Base-by-base conservation (phyloP, 768 basidiomycete species). In the Leccinum subgranulosum region DNA sequence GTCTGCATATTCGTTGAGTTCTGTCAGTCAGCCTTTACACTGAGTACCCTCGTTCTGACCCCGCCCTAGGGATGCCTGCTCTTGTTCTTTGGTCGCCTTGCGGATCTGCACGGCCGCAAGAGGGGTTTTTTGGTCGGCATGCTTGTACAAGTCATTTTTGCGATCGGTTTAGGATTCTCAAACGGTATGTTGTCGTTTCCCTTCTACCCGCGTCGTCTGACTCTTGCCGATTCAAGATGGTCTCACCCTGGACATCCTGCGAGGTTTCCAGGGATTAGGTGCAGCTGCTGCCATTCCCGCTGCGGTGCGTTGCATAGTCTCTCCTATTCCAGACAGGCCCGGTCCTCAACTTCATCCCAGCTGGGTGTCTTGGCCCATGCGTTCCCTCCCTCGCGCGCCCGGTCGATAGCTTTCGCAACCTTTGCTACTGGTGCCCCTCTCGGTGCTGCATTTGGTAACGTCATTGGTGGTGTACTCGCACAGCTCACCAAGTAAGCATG, bases 351-450 rank as follows among this genome's bases (percentile, higher is more conserved):
- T 17, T 21, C 15, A 48, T 45, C 21, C 2, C 59, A 91, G 84
- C 69, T 94, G 1, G 93, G 94, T 1, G 93, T 92, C 55, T 79
- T 96, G 33, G 93, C 94, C 0, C 80, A 87, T 48, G 76, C 85
- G 0, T 96, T 95, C 69, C 86, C 88, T 4, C 79, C 81, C 0
- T 86, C 87, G 1, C 75, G 76, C 15, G 79, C 85, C 0, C 82
- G 94, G 10, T 84, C 89, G 1, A 71, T 84, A 1, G 94, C 92
- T 0, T 96, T 95, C 60, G 83, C 94, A 0, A 84, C 87, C 0
- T 95, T 94, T 61, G 80, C 87, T 1, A 90, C 92, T 0, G 94
- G 94, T 27, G 90, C 88, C 1, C 92, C 94, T 0, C 66, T 94
- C 5, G 94, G 94, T 0, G 88, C 80, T 0, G 87, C 83, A 0